Evolutionary conservation across 495 filamentous ascomycete species (phyloP), one percentile per base, ranked within the genome.

Genomic region (Baudoinia panamericana): DNA sequence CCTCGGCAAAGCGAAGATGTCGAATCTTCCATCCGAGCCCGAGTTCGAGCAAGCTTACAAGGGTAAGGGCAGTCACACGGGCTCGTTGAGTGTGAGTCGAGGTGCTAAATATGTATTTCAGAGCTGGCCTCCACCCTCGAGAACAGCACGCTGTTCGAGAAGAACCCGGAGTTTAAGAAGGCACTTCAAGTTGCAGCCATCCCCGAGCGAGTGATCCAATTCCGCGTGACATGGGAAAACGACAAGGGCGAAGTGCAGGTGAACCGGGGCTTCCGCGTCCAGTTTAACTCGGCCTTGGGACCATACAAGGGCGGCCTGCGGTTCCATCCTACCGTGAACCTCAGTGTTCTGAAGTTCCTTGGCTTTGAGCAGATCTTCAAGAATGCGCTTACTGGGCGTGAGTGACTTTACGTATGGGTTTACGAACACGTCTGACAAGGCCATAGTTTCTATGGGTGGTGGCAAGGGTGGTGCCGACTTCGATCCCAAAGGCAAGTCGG

Each of bases 351-450:
- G 48, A 97, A 97, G 70, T 96, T 96, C 72, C 71, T 97, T 54
- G 90, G 88, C 40, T 95, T 96, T 61, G 90, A 97, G 78, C 90
- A 97, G 72, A 90, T 84, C 67, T 95, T 97, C 73, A 97, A 97
- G 78, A 97, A 97, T 86, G 90, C 90, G 48, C 69, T 97, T 54
- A 96, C 90, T 46, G 90, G 90, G 50, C 65, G 83, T 88, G 68
- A 72, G 83, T 81, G 39, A 17, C 29, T 22, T 31, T 21, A 49
- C n/a, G 17, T 20, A 10, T 26, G 11, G 15, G 23, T 9, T 22
- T 20, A 22, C 20, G 12, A 44, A 18, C 27, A 17, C 8, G 20
- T 20, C 41, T 51, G 31, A 49, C 48, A 19, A 1, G 25, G 28
- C 1, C 30, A 8, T 26, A 86, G 83, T 96, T 59, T 90, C 75